Conservation (phyloP, 192 early-diverging fungal species). For the Coemansia sp. region DNA sequence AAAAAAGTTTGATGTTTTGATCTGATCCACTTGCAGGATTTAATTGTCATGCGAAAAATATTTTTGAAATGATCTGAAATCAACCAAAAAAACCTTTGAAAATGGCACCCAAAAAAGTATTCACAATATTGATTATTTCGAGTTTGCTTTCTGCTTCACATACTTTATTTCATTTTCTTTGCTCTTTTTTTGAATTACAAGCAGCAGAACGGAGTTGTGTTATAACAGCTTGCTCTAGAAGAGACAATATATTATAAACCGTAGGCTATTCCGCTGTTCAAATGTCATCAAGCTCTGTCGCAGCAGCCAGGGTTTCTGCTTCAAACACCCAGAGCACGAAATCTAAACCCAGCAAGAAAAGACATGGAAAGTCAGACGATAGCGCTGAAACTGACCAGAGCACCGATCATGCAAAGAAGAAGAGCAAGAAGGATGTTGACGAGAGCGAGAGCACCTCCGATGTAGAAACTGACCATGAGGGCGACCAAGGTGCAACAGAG, state of each 20-base stretch:
- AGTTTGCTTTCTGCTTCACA: neutral
- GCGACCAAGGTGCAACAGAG: neutral
- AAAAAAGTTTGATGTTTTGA: neutral
- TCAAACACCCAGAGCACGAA: conserved; percentile 9
- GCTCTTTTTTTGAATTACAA: neutral
- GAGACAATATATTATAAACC: neutral
- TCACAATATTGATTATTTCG: neutral
- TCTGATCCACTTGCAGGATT: neutral
- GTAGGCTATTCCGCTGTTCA: conserved; percentile 1
- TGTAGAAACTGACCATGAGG: neutral
- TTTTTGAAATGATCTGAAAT: neutral
- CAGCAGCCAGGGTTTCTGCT: neutral
- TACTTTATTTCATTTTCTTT: neutral
- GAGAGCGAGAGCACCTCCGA: neutral
- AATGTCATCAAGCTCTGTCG: conserved; percentile 12
- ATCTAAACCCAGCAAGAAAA: conserved; percentile 12
- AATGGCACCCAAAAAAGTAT: neutral
- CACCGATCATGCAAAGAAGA: conserved; percentile 12
- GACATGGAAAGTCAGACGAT: conserved; percentile 9
- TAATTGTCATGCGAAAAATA: neutral
- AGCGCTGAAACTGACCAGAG: conserved; percentile 3
- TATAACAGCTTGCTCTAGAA: neutral
- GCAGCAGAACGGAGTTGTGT: neutral
- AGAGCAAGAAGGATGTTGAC: conserved; percentile 6
- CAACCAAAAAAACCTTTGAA: neutral